Evolutionary conservation across 192 early-diverging fungal species (phyloP).

Genomic region (Coemansia sp.): DNA sequence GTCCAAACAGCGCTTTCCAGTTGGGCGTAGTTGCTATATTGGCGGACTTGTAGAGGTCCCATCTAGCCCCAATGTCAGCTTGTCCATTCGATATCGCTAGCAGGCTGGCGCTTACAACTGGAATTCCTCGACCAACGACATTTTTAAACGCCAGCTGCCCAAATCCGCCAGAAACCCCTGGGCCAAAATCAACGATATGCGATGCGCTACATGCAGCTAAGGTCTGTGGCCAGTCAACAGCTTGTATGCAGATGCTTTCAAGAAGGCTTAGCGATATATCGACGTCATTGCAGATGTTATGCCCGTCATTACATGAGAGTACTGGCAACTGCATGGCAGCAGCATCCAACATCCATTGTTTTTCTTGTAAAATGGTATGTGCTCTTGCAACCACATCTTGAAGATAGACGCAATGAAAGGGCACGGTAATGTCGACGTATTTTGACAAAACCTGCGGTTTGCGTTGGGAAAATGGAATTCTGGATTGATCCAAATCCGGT

Average conservation of each 20-base stretch:
- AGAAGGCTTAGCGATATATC: slow-evolving; percentile 68
- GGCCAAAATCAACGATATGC: slow-evolving; percentile 95
- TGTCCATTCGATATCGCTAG: no score
- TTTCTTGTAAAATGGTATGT: neutral
- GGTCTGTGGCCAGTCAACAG: slow-evolving; percentile 60
- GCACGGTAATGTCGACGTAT: slow-evolving; percentile 83
- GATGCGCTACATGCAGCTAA: slow-evolving; percentile 54
- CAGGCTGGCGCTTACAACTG: slow-evolving; percentile 33
- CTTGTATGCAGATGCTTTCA: slow-evolving; percentile 62
- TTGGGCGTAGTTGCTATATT: slow-evolving; percentile 54
- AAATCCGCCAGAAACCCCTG: slow-evolving; percentile 65
- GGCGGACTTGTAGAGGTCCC: slow-evolving; percentile 62
- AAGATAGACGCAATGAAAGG: slow-evolving; percentile 59
- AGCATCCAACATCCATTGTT: slow-evolving; percentile 37
- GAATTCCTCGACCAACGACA: slow-evolving; percentile 82
- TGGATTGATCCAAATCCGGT: slow-evolving; percentile 55
- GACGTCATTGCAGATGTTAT: slow-evolving; percentile 46
- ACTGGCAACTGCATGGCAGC: slow-evolving; percentile 57
- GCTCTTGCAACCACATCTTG: neutral
- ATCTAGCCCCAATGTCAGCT: slow-evolving; percentile 59
- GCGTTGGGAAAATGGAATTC: slow-evolving; percentile 76
- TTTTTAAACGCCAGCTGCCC: slow-evolving; percentile 80
- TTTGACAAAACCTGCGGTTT: slow-evolving; percentile 58
- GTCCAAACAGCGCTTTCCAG: slow-evolving; percentile 83
- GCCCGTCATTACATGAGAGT: slow-evolving; percentile 62